These are phyloP conservation scores for Cavenderia fasciculata DNA, from an alignment of 78 protist genomes.

Conservation along the genomic window DNA sequence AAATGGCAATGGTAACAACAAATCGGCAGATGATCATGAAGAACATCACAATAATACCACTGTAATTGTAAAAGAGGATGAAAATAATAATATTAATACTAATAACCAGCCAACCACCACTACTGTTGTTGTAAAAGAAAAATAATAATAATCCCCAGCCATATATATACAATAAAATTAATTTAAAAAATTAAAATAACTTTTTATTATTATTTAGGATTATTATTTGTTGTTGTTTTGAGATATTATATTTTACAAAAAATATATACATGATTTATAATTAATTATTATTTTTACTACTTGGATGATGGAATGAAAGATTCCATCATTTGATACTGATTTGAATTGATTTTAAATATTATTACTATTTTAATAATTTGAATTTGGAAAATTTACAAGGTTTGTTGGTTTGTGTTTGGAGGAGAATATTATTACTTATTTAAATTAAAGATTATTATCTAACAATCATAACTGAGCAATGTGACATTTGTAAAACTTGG, in stretches of 20 bases:
- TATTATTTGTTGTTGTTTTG: no score
- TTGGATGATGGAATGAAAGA: no score
- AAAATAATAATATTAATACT: not conserved
- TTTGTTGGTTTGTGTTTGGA: conserved; percentile 13
- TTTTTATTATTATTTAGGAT: no score
- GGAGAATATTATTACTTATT: not conserved
- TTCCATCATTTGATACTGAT: no score
- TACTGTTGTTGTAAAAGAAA: not conserved
- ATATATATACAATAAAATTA: not conserved
- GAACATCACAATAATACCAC: not conserved
- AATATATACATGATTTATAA: no score
- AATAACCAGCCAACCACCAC: not conserved
- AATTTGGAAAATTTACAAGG: conserved; percentile 28
- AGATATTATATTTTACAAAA: no score
- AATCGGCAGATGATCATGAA: not conserved
- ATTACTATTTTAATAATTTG: no score
- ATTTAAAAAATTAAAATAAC: no score
- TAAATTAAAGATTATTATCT: no score
- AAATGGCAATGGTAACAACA: not conserved
- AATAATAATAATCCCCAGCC: not conserved
- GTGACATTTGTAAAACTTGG: conserved; percentile 33
- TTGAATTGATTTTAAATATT: no score
- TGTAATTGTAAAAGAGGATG: conserved; percentile 42
- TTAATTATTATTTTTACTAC: no score
- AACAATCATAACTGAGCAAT: conserved; percentile 38